Evolutionary conservation across 768 basidiomycete genomes (phyloP).

Genomic region (Kwoniella bestiolae): DNA sequence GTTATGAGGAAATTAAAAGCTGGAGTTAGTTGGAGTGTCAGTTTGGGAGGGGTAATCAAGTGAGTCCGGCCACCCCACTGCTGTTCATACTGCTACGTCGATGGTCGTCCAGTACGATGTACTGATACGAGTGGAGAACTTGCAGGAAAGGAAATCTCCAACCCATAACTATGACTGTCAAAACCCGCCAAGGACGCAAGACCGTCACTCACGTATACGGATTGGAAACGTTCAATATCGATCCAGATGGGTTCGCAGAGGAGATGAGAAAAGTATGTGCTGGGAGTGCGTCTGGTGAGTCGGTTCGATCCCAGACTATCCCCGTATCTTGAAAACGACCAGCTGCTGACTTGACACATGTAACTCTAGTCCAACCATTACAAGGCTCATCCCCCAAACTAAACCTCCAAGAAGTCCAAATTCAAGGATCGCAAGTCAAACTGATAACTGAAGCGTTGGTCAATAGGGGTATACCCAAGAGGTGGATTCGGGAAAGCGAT

Average conservation of each 20-base stretch:
- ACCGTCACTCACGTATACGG: conserved; percentile 75
- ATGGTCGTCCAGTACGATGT: too few relatives aligned
- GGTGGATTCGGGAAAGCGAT: conserved; percentile 69
- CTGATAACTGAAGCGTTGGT: conserved; percentile 70
- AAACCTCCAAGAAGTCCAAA: conserved; percentile 68
- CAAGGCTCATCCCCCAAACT: conserved; percentile 48
- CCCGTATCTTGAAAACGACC: too few relatives aligned
- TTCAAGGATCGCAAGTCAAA: conserved; percentile 81
- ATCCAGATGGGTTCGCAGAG: conserved; percentile 75
- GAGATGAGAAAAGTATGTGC: conserved; percentile 78
- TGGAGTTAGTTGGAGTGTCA: conserved; percentile 50
- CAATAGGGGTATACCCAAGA: conserved; percentile 75
- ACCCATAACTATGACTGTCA: conserved; percentile 71
- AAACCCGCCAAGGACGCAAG: conserved; percentile 77
- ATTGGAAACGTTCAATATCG: conserved; percentile 75
- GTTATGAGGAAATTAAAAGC: conserved; percentile 55
- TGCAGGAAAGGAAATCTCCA: conserved; percentile 74
- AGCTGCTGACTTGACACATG: too few relatives aligned
- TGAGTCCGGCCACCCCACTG: conserved; percentile 46
- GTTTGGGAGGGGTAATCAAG: conserved; percentile 56
- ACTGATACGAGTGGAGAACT: neutral
- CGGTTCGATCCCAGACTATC: too few relatives aligned
- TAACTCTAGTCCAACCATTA: conserved; percentile 39
- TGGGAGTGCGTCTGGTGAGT: conserved; percentile 73
- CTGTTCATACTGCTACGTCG: too few relatives aligned